Conservation (phyloP, 495 filamentous ascomycete species). For the Cercophora sp. region DNA sequence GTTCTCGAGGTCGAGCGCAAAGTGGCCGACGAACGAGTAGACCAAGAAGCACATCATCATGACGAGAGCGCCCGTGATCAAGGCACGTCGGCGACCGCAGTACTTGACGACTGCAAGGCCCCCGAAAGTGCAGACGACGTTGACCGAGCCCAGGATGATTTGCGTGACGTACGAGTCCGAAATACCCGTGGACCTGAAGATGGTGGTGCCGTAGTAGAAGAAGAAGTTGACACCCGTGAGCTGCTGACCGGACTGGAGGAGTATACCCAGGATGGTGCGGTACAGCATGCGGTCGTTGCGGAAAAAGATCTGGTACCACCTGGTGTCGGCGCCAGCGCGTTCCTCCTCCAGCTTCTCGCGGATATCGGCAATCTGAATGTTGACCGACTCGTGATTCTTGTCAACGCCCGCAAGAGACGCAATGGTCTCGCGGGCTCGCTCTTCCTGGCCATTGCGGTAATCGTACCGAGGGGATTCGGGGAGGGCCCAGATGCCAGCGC, state of each 20-base stretch:
- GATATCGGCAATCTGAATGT: constrained; percentile 69
- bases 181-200: constrained; percentile 67
- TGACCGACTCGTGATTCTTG: constrained; percentile 57
- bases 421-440: constrained; percentile 66
- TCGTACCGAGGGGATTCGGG: constrained; percentile 70
- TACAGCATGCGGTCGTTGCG: constrained; percentile 70
- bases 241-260: constrained; percentile 65
- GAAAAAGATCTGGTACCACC: constrained; percentile 65
- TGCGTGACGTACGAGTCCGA: constrained; percentile 65
- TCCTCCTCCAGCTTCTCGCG: constrained; percentile 61
- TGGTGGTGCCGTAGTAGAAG: constrained; percentile 76
- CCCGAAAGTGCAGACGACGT: constrained; percentile 68
- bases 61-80: constrained; percentile 64
- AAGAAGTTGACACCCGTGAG: constrained; percentile 74
- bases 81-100: constrained; percentile 61
- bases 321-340: constrained; percentile 54
- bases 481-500: constrained; percentile 63
- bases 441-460: constrained; percentile 60
- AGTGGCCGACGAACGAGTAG: constrained; percentile 67
- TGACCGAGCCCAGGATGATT: constrained; percentile 72
- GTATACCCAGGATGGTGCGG: constrained; percentile 64
- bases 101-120: constrained; percentile 70
- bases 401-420: constrained; percentile 67
- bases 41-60: constrained; percentile 71
- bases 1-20: constrained; percentile 49